Base-by-base conservation (phyloP, 139 green algal genomes). In the Closterium sp. region DNA sequence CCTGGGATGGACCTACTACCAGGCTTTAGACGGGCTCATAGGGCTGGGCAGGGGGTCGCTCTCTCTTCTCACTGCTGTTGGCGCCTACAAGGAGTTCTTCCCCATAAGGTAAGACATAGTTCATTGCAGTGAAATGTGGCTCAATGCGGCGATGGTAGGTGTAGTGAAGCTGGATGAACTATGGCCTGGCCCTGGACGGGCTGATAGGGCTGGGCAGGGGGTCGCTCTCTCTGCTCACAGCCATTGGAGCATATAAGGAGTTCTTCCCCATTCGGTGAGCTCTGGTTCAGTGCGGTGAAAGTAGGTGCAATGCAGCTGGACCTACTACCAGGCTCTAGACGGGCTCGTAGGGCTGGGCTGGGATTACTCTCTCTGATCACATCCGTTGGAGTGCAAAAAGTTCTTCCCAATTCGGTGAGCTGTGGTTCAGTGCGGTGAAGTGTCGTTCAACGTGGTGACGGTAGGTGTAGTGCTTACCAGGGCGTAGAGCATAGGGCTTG, bases 261-360 rank as follows among this genome's bases (percentile, higher is more conserved):
- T 31, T 38, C 28, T 88, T 88, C 11, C 28, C 29, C 19, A 38
- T 88, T 30, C 29, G 28, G 85, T 88, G 19, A 10, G 85, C 19
- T 88, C 11, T 31, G 9, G 28, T 38, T 31, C 29, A 88, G 28
- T 88, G 62, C 22, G 85, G 30, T 88, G 29, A 10, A 13, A 13
- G 62, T 79, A 79, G 62, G 19, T 79, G 62, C 2, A 13, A 27
- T 24, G 17, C 2, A 22, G 31, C 88, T 91, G 29, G 28, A 91
- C 34, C 7, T 91, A 91, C 88, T 91, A 86, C 42, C 88, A 91
- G 34, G 88, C 28, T 1, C 38, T 91, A 27, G 88, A 91, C 32
- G 88, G 88, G 31, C 34, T 90, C 19, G 9, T 90, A 32, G 88
- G 88, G 4, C n/a, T 90, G 88, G 88, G 88, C 13, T 30, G 32